Evolutionary conservation across 176 grass and related monocot genomes (phyloP), one percentile per base, ranked within the genome.

Genomic region (Hyparrhenia diplandra): DNA sequence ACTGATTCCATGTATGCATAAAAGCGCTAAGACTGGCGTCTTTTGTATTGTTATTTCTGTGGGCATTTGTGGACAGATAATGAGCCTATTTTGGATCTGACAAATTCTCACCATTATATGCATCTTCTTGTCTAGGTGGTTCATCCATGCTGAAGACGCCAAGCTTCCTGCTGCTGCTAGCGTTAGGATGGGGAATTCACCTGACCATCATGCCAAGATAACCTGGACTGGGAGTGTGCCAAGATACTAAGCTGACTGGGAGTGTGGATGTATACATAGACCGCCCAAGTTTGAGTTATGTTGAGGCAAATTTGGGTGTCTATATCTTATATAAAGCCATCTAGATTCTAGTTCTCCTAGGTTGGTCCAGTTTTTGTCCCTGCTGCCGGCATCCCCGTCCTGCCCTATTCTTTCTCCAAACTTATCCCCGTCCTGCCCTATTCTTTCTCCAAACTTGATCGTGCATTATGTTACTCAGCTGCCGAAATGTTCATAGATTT

Each of bases 51-150:
- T 0, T 54, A 13, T 23, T 71, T 32, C 17, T 18, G 17, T 69
- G 45, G 39, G 9, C 29, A 52, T 16, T 29, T 43, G 34, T 6
- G 1, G 8, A 16, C 29, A n/a, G 8, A 24, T 17, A 10, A 2
- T 66, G 34, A 52, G 27, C 21, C 54, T 32, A 0, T 42, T 57
- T 18, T 45, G 25, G 18, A 61, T 60, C 25, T 21, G 0, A 61
- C 18, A 13, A 24, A 31, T 77, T 77, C 13, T 76, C 43, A 69
- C 18, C 13, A 27, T 30, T 8, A 20, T 61, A 16, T 73, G 67
- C 24, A 23, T 70, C 20, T 32, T 77, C 18, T 77, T 77, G 21
- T 85, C 32, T 47, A 77, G 82, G 82, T 70, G 64, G 74, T 47
- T 77, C 74, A 20, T 69, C 64, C 12, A 24, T 47, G 13, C 1